These are phyloP conservation scores for Exophiala aquamarina DNA, from an alignment of 2,329 filamentous ascomycete genomes.

Conservation along the genomic window DNA sequence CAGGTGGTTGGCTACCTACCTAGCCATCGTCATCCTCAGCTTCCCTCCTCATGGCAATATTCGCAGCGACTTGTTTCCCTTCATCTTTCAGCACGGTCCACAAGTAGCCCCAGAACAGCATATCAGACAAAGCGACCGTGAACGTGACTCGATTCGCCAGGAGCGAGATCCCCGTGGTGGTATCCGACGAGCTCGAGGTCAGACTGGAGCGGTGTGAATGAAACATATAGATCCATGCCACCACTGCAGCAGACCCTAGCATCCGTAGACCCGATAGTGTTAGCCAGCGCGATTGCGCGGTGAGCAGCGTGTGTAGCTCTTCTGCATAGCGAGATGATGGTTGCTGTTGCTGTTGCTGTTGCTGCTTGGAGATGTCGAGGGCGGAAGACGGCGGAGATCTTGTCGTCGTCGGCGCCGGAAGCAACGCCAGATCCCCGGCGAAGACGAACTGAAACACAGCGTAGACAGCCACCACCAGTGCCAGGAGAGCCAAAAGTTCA, in stretches of 20 bases:
- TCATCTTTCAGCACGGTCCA: conserved; percentile 29
- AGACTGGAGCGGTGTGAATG: conserved; percentile 8
- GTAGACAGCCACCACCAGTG: conserved; percentile 16
- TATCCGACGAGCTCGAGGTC: not conserved
- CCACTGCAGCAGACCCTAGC: conserved; percentile 14
- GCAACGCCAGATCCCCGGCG: conserved; percentile 21
- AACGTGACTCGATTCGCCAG: conserved; percentile 28
- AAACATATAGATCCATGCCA: conserved; percentile 26
- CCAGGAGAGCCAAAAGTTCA: conserved; percentile 24
- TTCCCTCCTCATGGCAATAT: conserved; percentile 18
- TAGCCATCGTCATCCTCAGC: conserved; percentile 13
- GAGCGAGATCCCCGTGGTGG: conserved; percentile 2
- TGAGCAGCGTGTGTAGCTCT: conserved; percentile 20
- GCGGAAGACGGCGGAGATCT: conserved; percentile 1
- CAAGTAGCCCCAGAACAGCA: conserved; percentile 30
- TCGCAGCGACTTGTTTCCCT: conserved; percentile 17
- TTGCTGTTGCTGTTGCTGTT: not conserved
- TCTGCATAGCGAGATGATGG: conserved; percentile 18
- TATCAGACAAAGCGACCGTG: conserved; percentile 21
- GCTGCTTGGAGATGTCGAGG: not conserved
- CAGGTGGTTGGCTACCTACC: no score
- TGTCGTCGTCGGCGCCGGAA: not conserved
- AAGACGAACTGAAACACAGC: conserved; percentile 22
- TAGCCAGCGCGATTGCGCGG: conserved; percentile 24
- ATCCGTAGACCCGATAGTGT: conserved; percentile 22